Evolutionary conservation across 768 basidiomycete genomes (phyloP).

Genomic region (Kwoniella pini): DNA sequence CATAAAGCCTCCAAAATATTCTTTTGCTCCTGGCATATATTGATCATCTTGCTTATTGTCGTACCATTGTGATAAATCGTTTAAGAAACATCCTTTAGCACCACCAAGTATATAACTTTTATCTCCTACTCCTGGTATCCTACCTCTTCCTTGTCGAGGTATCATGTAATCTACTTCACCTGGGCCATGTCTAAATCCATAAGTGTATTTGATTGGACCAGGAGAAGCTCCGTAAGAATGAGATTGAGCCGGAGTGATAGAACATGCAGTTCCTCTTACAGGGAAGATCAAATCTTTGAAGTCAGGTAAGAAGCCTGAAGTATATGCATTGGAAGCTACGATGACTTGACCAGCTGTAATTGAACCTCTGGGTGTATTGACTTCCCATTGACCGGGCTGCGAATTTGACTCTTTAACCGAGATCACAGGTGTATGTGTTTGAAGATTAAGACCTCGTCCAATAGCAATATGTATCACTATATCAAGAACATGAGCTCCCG

Average conservation of each 20-base stretch:
- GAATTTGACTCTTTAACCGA: not conserved
- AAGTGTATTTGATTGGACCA: constrained; percentile 32
- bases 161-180: constrained; percentile 44
- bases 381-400: constrained; percentile 57
- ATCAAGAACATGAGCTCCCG: not conserved
- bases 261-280: constrained; percentile 39
- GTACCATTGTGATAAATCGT: constrained; percentile 31
- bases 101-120: constrained; percentile 40
- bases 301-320: constrained; percentile 71
- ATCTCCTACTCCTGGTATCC: constrained; percentile 34
- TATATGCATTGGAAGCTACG: constrained; percentile 84
- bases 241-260: constrained; percentile 32
- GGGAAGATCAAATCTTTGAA: constrained; percentile 53
- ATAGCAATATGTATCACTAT: constrained; percentile 25
- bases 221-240: constrained; percentile 17
- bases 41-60: constrained; percentile 34
- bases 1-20: constrained; percentile 41
- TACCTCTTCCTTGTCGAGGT: constrained; percentile 37
- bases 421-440: constrained; percentile 31
- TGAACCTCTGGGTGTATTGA: constrained; percentile 67
- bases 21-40: constrained; percentile 27
- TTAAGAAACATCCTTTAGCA: constrained; percentile 29
- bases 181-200: constrained; percentile 31
- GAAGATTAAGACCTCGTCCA: constrained; percentile 29
- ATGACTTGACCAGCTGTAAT: constrained; percentile 66